A percentile compares a stretch with the other conserved stretches of the same genome.
These are phyloP conservation scores for Sparassis latifolia DNA, from an alignment of 1,284 basidiomycete genomes.

Conservation along the genomic window DNA sequence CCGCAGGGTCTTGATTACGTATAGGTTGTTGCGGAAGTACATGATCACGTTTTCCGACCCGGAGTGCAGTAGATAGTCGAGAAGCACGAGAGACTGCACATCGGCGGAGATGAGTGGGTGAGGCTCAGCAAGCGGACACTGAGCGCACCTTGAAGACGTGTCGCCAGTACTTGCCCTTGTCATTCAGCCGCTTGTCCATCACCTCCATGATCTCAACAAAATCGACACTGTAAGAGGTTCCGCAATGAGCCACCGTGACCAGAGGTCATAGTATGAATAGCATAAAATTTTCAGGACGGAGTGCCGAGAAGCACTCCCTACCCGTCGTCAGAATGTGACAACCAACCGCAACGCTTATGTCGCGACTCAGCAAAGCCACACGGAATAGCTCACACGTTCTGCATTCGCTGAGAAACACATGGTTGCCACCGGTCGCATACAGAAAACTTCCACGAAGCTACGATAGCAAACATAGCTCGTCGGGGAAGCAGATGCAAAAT, in stretches of 20 bases:
- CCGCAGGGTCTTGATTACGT: conserved; percentile 96
- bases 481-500: not conserved
- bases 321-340: too few species aligned
- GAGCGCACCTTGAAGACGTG: conserved; percentile 91
- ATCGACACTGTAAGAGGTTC: conserved; percentile 56
- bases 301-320: too few species aligned
- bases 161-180: conserved; percentile 99
- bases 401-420: too few species aligned
- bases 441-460: too few species aligned
- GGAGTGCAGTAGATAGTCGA: conserved; percentile 93
- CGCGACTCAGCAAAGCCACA: too few species aligned
- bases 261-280: too few species aligned
- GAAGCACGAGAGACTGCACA: conserved; percentile 79
- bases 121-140: not conserved
- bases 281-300: too few species aligned
- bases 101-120: not conserved
- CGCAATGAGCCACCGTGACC: not conserved
- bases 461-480: not conserved
- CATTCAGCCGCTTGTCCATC: conserved; percentile 95
- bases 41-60: conserved; percentile 96
- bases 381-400: too few species aligned
- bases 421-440: too few species aligned
- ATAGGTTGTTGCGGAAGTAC: conserved; percentile 95
- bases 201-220: conserved; percentile 99
- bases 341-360: too few species aligned